Percentiles rank a stretch among this genome's conserved stretches.
Evolutionary conservation across 148 eudicot species (phyloP).

Genomic region (Pharnaceum exiguum): DNA sequence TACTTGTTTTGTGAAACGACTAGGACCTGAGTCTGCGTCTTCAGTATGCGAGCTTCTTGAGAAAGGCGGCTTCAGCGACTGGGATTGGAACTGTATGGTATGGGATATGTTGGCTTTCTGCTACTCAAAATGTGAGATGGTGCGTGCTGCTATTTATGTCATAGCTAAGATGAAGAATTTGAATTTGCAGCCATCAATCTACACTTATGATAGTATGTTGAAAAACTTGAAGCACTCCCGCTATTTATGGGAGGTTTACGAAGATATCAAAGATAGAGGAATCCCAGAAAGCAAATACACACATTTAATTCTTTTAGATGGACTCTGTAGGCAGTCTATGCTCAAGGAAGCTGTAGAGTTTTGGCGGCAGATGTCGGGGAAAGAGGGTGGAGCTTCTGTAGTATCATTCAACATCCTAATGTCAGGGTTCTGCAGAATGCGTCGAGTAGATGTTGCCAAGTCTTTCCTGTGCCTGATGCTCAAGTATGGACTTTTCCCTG

Average conservation of each 20-base stretch:
- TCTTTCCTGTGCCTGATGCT: conserved; percentile 76
- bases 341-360: conserved; percentile 53
- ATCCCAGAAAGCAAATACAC: conserved; percentile 43
- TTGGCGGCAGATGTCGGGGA: conserved; percentile 33
- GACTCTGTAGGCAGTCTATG: conserved; percentile 68
- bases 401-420: conserved; percentile 63
- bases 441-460: conserved; percentile 57
- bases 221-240: conserved; percentile 57
- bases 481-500: conserved; percentile 68
- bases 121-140: conserved; percentile 60
- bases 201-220: conserved; percentile 72
- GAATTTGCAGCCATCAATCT: conserved; percentile 49
- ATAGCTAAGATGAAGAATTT: conserved; percentile 70
- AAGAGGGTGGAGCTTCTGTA: conserved; percentile 24
- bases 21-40: conserved; percentile 65
- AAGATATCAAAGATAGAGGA: conserved; percentile 47
- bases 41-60: conserved; percentile 54
- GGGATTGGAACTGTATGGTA: conserved; percentile 46
- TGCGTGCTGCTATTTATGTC: conserved; percentile 64
- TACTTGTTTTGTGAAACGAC: conserved; percentile 28
- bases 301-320: conserved; percentile 56
- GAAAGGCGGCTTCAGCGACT: conserved; percentile 38
- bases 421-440: conserved; percentile 61
- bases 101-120: conserved; percentile 84
- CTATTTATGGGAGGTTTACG: conserved; percentile 46